A percentile compares a stretch with the other conserved stretches of the same genome.
phyloP scores from a whole-genome alignment of 345 rosid genomes.

The Eucalyptus guilfoylei region DNA sequence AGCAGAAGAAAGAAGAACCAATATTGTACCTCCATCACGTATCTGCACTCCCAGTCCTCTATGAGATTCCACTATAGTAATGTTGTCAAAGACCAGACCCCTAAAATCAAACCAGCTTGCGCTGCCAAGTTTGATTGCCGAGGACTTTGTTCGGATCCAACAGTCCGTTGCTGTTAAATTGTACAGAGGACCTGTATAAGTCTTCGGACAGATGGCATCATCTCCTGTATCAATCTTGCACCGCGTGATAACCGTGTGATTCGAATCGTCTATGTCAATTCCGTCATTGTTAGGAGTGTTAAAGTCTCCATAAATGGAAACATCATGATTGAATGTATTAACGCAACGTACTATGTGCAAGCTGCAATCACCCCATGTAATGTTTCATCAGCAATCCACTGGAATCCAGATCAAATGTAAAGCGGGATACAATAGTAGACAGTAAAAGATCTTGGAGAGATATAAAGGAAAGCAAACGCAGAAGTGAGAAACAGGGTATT shows the following conservation, averaged over 20 bases:
- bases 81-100: conserved; percentile 60
- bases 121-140: conserved; percentile 83
- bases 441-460: background rate
- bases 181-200: conserved; percentile 46
- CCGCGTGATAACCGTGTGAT: conserved; percentile 50
- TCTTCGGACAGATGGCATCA: conserved; percentile 87
- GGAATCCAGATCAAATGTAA: background rate
- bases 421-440: fast-evolving
- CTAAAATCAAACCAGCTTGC: conserved; percentile 71
- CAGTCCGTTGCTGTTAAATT: conserved; percentile 66
- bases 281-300: conserved; percentile 90
- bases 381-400: background rate
- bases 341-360: conserved; percentile 67
- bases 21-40: conserved; percentile 74
- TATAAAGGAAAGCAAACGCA: background rate
- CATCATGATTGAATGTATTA: conserved; percentile 48
- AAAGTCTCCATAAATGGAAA: conserved; percentile 75
- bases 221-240: conserved; percentile 81
- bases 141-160: conserved; percentile 92
- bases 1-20: background rate
- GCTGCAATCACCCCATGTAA: conserved; percentile 28
- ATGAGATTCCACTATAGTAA: conserved; percentile 75
- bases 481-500: background rate
- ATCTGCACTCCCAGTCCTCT: conserved; percentile 83
- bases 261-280: conserved; percentile 80